Conservation (phyloP, 2,329 filamentous ascomycete species). For the Chaetomiaceae sp. region DNA sequence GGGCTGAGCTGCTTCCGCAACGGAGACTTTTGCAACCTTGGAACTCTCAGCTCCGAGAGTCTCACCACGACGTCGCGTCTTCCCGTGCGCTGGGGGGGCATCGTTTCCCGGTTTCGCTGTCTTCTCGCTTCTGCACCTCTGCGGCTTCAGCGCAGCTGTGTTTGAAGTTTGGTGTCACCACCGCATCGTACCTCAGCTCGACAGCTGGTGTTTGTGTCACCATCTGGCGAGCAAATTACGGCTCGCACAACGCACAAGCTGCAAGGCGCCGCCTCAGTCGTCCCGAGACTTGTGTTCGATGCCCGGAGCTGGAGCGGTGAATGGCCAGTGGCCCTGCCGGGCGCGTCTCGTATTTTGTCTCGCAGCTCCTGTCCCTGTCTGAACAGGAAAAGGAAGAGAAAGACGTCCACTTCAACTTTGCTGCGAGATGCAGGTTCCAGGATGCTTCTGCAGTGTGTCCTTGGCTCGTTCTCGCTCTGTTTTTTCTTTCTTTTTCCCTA, state of each 20-base stretch:
- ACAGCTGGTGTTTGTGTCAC: slow-evolving; percentile 12
- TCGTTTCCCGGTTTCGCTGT: not conserved
- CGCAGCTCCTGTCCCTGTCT: slow-evolving; percentile 14
- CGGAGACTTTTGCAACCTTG: too few relatives aligned
- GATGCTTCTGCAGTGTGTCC: not conserved
- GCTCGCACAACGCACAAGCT: slow-evolving; percentile 13
- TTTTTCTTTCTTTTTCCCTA: slow-evolving; percentile 4
- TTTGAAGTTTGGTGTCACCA: not conserved
- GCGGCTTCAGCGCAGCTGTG: not conserved
- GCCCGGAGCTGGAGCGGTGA: slow-evolving; percentile 15
- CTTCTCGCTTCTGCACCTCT: not conserved
- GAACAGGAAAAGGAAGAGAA: slow-evolving; percentile 2
- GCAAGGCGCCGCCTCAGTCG: slow-evolving; percentile 17
- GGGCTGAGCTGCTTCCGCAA: not conserved
- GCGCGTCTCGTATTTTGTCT: slow-evolving; percentile 16
- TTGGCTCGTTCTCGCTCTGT: not conserved
- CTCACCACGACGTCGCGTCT: not conserved
- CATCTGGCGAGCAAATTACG: slow-evolving; percentile 11
- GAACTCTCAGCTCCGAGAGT: not conserved
- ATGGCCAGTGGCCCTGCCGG: slow-evolving; percentile 3
- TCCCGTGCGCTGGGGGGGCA: not conserved
- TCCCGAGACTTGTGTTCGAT: slow-evolving; percentile 13
- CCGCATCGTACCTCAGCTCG: not conserved
- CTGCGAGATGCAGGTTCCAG: slow-evolving; percentile 7
- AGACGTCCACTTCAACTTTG: not conserved